Conservation (phyloP, 176 grass and related monocot genomes). For the Oryza officinalis region DNA sequence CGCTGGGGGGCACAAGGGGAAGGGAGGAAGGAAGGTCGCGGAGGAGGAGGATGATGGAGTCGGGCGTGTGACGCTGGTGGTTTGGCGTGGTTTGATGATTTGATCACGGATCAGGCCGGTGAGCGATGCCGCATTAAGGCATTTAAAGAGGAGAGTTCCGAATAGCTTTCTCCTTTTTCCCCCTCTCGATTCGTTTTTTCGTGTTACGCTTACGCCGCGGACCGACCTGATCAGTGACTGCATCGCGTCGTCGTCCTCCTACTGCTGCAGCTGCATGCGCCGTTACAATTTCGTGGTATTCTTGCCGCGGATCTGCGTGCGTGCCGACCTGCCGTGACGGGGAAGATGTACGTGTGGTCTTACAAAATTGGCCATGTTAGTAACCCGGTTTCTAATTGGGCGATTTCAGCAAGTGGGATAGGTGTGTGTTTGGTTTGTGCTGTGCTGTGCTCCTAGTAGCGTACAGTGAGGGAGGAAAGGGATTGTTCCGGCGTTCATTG, state of each 20-base stretch:
- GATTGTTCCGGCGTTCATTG: neutral
- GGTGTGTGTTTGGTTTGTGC: neutral
- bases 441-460: too few species aligned
- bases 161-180: neutral
- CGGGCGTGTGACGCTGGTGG: too few species aligned
- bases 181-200: neutral
- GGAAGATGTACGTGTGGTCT: neutral
- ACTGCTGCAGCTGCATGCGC: neutral
- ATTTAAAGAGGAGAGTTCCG: constrained; percentile 39
- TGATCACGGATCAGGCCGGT: neutral
- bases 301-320: neutral
- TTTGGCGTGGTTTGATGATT: neutral
- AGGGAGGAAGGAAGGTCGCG: neutral
- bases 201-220: neutral
- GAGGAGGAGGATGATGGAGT: neutral
- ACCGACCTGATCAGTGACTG: too few species aligned
- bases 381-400: too few species aligned
- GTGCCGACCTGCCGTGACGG: neutral
- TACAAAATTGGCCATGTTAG: neutral
- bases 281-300: neutral
- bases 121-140: neutral
- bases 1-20: neutral
- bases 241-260: too few species aligned
- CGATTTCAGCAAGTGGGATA: neutral
- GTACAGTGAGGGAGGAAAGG: neutral